These are phyloP conservation scores for Capsella rubella DNA, from an alignment of 441 rosid species.

Conservation along the genomic window DNA sequence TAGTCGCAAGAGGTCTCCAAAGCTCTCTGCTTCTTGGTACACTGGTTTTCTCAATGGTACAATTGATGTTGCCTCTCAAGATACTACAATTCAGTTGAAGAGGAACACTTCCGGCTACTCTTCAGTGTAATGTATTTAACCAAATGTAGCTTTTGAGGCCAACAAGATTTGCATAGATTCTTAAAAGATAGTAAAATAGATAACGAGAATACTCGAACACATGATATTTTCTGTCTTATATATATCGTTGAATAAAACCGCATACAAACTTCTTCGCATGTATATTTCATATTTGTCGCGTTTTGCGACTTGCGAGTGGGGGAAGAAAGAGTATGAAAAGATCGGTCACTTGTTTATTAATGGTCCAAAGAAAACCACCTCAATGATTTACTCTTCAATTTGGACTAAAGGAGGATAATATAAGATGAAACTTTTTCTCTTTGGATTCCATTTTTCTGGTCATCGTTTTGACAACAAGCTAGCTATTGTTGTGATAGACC, in stretches of 20 bases:
- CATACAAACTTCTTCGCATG: neutral
- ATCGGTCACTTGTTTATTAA: neutral
- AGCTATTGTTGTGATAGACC: neutral
- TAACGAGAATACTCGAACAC: neutral
- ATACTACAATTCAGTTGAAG: slow-evolving; percentile 1
- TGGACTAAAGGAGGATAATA: neutral
- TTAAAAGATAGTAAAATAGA: neutral
- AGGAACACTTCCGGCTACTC: slow-evolving; percentile 4
- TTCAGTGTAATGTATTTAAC: slow-evolving; percentile 7
- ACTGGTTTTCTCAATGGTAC: slow-evolving; percentile 64
- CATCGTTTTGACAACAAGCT: slow-evolving; percentile 15
- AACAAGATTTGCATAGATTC: neutral
- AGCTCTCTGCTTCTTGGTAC: slow-evolving; percentile 73
- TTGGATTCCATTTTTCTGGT: neutral
- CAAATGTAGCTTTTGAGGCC: neutral
- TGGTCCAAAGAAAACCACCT: slow-evolving; percentile 1
- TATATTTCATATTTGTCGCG: neutral
- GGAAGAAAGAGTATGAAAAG: neutral
- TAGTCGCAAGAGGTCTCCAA: slow-evolving; percentile 53
- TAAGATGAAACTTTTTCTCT: slow-evolving; percentile 8
- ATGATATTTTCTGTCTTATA: too few relatives aligned
- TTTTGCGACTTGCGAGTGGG: neutral
- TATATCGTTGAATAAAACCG: too few relatives aligned
- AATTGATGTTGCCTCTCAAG: slow-evolving; percentile 22
- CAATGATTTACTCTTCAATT: neutral